A percentile compares a stretch with the other conserved stretches of the same genome.
Conservation (phyloP, 2,329 filamentous ascomycete genomes). For the Aspergillus oerlinghausenensis region DNA sequence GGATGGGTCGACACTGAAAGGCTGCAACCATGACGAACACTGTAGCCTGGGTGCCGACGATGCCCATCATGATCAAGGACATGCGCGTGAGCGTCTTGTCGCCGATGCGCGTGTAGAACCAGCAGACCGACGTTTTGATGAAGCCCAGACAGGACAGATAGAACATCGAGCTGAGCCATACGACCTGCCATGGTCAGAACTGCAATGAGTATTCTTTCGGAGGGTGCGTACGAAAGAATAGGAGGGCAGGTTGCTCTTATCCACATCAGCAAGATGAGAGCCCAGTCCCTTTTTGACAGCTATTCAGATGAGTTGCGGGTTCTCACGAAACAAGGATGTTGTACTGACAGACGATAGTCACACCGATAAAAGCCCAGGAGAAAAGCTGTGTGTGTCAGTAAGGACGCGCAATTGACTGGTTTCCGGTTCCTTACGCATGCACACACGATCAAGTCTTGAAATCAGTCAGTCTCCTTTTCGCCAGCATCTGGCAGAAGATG, state of each 20-base stretch:
- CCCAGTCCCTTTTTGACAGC: constrained; percentile 19
- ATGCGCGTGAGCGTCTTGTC: constrained; percentile 34
- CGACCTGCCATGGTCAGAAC: constrained; percentile 21
- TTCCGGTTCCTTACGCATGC: constrained; percentile 22
- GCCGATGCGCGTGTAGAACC: constrained; percentile 43
- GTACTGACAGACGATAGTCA: constrained; percentile 30
- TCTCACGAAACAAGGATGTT: not conserved
- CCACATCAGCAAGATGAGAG: constrained; percentile 10
- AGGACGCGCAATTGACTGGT: not conserved
- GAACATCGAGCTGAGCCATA: constrained; percentile 48
- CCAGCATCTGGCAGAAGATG: not conserved
- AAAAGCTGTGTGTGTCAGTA: constrained; percentile 21
- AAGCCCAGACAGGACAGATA: constrained; percentile 46
- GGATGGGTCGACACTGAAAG: constrained; percentile 43
- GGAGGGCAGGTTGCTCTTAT: constrained; percentile 7
- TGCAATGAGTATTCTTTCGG: not conserved
- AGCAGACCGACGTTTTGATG: constrained; percentile 46
- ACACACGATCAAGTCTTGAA: constrained; percentile 25
- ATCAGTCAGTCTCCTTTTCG: constrained; percentile 4
- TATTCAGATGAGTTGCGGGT: constrained; percentile 4
- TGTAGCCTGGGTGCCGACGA: constrained; percentile 39
- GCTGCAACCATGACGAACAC: constrained; percentile 41
- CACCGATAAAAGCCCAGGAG: constrained; percentile 34
- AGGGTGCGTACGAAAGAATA: constrained; percentile 18
- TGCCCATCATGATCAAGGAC: constrained; percentile 36